Evolutionary conservation across 495 filamentous ascomycete genomes (phyloP).

Genomic region (Monascus purpureus): DNA sequence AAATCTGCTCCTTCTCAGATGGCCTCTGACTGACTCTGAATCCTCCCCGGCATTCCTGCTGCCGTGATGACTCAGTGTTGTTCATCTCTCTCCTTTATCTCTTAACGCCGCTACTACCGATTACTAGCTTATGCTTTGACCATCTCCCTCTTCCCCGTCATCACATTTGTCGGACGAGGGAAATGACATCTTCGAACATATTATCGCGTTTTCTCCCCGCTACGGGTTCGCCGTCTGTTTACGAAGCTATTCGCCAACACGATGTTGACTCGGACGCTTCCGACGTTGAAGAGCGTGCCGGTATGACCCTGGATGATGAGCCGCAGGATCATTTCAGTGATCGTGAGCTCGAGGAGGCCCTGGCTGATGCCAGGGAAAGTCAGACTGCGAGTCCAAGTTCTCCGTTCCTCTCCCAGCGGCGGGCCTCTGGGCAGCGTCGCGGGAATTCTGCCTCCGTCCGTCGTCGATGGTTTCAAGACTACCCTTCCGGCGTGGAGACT

Average conservation of each 20-base stretch:
- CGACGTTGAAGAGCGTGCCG: constrained; percentile 54
- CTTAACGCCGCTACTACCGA: no score
- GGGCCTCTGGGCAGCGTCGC: constrained; percentile 4
- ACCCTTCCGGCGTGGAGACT: constrained; percentile 26
- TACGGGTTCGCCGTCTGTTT: constrained; percentile 50
- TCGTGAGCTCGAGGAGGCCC: constrained; percentile 53
- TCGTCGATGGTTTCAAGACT: constrained; percentile 21
- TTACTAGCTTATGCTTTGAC: no score
- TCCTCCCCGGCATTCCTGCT: no score
- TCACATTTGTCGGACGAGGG: constrained; percentile 9
- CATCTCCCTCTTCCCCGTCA: no score
- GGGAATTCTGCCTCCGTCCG: constrained; percentile 11
- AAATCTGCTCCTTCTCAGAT: no score
- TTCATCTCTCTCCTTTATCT: no score
- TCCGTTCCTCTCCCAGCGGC: constrained; percentile 17
- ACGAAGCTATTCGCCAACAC: constrained; percentile 51
- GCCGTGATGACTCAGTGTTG: no score
- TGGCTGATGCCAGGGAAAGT: constrained; percentile 49
- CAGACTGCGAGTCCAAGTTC: constrained; percentile 44
- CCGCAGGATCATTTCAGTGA: constrained; percentile 51
- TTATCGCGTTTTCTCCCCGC: constrained; percentile 60
- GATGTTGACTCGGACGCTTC: constrained; percentile 43
- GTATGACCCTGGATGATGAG: constrained; percentile 55
- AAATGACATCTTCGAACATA: constrained; percentile 64
- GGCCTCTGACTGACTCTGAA: no score